These are phyloP conservation scores for Saccharomyces mikatae DNA, from an alignment of 805 yeast species.

Conservation along the genomic window DNA sequence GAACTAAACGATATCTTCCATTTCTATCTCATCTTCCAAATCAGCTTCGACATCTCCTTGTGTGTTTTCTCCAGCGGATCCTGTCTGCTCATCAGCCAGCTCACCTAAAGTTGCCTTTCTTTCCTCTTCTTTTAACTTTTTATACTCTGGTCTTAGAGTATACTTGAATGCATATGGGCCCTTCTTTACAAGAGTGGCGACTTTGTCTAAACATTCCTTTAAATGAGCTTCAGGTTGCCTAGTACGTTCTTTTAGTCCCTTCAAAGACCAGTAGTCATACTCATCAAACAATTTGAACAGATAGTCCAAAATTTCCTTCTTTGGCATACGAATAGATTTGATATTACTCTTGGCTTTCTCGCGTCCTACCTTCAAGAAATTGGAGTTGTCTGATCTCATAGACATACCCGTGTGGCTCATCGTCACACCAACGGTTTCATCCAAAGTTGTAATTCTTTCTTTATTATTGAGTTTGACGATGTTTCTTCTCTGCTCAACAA, in stretches of 20 bases:
- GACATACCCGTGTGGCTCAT: constrained; percentile 83
- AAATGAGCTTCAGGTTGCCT: constrained; percentile 91
- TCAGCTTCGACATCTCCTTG: constrained; percentile 45
- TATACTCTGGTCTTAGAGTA: constrained; percentile 83
- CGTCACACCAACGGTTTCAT: constrained; percentile 78
- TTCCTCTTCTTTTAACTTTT: constrained; percentile 67
- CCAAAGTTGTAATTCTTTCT: constrained; percentile 59
- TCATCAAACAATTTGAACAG: constrained; percentile 87
- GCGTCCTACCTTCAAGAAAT: constrained; percentile 49
- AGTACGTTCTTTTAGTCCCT: constrained; percentile 87
- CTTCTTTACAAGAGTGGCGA: constrained; percentile 82
- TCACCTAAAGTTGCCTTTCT: constrained; percentile 59
- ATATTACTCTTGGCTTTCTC: constrained; percentile 40
- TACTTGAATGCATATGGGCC: constrained; percentile 95
- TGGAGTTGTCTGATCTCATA: constrained; percentile 62
- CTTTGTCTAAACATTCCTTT: constrained; percentile 82
- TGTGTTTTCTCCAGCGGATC: background rate
- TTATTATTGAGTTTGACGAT: constrained; percentile 42
- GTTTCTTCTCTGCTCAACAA: constrained; percentile 49
- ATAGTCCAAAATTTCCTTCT: constrained; percentile 81
- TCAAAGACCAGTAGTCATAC: constrained; percentile 93
- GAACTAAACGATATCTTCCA: constrained; percentile 59
- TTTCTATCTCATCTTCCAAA: constrained; percentile 60
- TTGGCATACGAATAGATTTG: constrained; percentile 89
- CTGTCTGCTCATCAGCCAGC: constrained; percentile 27